Conservation (phyloP, 495 filamentous ascomycete species). For the Daldinia loculata region DNA sequence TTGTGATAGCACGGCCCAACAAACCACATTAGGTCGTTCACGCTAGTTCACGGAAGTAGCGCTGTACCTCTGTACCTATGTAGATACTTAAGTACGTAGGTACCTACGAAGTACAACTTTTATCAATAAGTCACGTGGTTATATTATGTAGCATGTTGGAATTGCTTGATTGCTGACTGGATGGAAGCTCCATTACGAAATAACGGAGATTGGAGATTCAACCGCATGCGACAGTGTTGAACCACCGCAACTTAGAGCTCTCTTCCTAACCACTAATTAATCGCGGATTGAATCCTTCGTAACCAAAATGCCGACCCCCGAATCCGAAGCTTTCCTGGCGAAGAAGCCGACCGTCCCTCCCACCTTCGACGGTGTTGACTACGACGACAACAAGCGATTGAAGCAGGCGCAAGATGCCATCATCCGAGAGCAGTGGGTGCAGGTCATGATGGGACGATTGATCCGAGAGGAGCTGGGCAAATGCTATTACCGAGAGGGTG, state of each 20-base stretch:
- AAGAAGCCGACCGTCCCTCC: constrained; percentile 94
- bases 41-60: background rate
- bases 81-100: background rate
- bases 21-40: background rate
- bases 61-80: background rate
- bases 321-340: constrained; percentile 90
- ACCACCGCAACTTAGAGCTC: constrained; percentile 2
- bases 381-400: constrained; percentile 85
- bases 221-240: constrained; percentile 10
- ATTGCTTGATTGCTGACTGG: constrained; percentile 11
- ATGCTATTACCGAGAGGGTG: constrained; percentile 93
- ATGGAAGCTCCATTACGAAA: constrained; percentile 32
- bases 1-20: constrained; percentile 19
- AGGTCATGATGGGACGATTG: constrained; percentile 94
- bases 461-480: constrained; percentile 94
- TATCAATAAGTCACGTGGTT: constrained; percentile 11
- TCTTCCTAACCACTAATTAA: background rate
- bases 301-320: constrained; percentile 78
- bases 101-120: background rate
- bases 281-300: background rate
- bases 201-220: constrained; percentile 11
- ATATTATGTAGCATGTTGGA: constrained; percentile 2
- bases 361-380: constrained; percentile 97
- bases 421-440: constrained; percentile 96
- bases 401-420: constrained; percentile 96